phyloP scores from a whole-genome alignment of 768 basidiomycete genomes.

The Auricularia sp. region DNA sequence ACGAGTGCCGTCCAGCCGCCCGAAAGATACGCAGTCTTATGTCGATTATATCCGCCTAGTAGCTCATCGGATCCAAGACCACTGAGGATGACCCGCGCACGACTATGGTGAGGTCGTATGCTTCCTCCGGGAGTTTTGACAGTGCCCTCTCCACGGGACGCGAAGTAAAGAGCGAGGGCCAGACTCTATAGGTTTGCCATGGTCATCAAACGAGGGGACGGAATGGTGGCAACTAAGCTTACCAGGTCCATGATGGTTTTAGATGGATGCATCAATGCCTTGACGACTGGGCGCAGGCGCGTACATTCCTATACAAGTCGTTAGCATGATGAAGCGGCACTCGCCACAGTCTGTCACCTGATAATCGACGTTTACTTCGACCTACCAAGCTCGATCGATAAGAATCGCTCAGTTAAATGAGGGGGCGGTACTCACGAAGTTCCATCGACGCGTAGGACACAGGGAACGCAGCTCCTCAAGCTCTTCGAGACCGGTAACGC shows the following conservation, averaged over 20 bases:
- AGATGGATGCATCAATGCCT: conserved; percentile 68
- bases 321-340: too few species aligned
- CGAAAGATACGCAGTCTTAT: conserved; percentile 60
- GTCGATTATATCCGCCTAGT: conserved; percentile 87
- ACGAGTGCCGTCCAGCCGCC: conserved; percentile 71
- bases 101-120: conserved; percentile 50
- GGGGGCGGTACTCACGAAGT: conserved; percentile 50
- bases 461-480: conserved; percentile 64
- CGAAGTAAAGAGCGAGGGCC: conserved; percentile 86
- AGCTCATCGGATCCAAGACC: conserved; percentile 95
- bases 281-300: conserved; percentile 42
- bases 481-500: conserved; percentile 69
- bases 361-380: conserved; percentile 80
- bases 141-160: conserved; percentile 68
- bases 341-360: too few species aligned
- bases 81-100: conserved; percentile 75
- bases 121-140: conserved; percentile 28
- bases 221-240: background rate
- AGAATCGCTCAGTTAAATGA: background rate
- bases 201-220: background rate
- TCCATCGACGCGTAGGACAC: conserved; percentile 79
- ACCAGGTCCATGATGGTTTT: conserved; percentile 89
- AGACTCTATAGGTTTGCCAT: conserved; percentile 51
- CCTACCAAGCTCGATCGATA: conserved; percentile 30
- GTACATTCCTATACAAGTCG: conserved; percentile 47